phyloP scores from a whole-genome alignment of 805 yeast species.

The Metschnikowia kofuensis region DNA sequence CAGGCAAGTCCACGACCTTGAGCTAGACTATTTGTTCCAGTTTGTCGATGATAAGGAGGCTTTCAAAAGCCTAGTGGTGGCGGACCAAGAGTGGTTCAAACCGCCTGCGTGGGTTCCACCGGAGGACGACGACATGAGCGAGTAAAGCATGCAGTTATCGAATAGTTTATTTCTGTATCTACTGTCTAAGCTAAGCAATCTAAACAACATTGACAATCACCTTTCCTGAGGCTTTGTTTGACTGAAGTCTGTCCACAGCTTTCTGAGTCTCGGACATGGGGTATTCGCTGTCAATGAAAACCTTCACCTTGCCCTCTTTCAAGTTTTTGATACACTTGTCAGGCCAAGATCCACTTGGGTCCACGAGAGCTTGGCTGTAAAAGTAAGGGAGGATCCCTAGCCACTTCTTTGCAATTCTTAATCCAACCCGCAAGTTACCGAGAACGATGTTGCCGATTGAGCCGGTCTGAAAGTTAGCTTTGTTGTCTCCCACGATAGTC shows the following conservation, averaged over 20 bases:
- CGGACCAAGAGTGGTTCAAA: slow-evolving; percentile 68
- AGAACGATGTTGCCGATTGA: background rate
- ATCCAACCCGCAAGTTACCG: slow-evolving; percentile 1
- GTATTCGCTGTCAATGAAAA: slow-evolving; percentile 53
- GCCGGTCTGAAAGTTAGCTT: slow-evolving; percentile 29
- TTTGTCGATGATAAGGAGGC: slow-evolving; percentile 62
- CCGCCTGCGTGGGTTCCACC: slow-evolving; percentile 66
- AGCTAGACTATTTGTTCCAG: slow-evolving; percentile 76
- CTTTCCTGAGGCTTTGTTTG: slow-evolving; percentile 63
- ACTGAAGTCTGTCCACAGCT: slow-evolving; percentile 49
- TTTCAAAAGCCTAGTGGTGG: slow-evolving; percentile 39
- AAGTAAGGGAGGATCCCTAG: slow-evolving; percentile 25
- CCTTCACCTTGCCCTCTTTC: slow-evolving; percentile 40
- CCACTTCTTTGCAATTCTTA: slow-evolving; percentile 12
- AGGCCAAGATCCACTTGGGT: slow-evolving; percentile 16
- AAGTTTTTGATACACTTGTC: slow-evolving; percentile 37
- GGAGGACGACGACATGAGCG: slow-evolving; percentile 24
- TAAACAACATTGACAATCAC: slow-evolving; percentile 43
- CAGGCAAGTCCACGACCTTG: slow-evolving; percentile 90
- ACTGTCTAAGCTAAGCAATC: background rate
- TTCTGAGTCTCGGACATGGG: slow-evolving; percentile 45
- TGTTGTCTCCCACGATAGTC: slow-evolving; percentile 56
- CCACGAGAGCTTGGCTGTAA: slow-evolving; percentile 23
- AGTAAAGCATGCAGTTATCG: background rate
- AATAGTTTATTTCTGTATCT: background rate